Conservation (phyloP, 371 early-diverging fungal species). For the Mortierella sp. region DNA sequence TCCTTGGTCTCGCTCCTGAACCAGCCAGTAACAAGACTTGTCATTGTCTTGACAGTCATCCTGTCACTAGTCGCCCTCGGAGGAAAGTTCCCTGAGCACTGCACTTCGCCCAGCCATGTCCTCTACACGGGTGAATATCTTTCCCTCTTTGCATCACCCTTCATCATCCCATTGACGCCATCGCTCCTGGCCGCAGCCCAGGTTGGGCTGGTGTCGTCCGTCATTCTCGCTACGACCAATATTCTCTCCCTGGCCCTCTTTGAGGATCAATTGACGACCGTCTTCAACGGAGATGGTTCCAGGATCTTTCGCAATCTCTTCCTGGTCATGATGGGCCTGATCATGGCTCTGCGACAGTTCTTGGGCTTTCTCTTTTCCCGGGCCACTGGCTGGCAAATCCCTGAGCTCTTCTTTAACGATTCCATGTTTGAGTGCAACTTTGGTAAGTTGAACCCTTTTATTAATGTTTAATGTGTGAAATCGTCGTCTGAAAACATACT, state of each 20-base stretch:
- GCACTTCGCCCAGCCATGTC: conserved; percentile 39
- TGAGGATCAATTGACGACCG: conserved; percentile 43
- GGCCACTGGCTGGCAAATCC: conserved; percentile 69
- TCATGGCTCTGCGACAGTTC: conserved; percentile 56
- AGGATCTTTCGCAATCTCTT: conserved; percentile 47
- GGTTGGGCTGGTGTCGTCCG: conserved; percentile 19
- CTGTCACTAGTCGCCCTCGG: conserved; percentile 32
- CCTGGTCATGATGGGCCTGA: conserved; percentile 36
- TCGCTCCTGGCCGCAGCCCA: conserved; percentile 30
- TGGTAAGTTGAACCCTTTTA: conserved; percentile 58
- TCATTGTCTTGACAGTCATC: conserved; percentile 30
- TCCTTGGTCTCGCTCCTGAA: conserved; percentile 23
- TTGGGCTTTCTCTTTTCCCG: conserved; percentile 70
- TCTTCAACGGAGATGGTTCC: conserved; percentile 37
- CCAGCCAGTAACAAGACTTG: conserved; percentile 42
- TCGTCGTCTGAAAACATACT: conserved; percentile 4
- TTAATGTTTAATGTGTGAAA: not conserved
- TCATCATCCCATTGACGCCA: conserved; percentile 42
- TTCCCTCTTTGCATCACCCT: conserved; percentile 40
- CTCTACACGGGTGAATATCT: conserved; percentile 30
- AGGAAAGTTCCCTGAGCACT: conserved; percentile 49
- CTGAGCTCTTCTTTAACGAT: conserved; percentile 70
- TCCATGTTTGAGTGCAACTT: conserved; percentile 72
- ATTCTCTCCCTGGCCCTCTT: conserved; percentile 44
- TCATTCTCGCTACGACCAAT: conserved; percentile 29